Evolutionary conservation across 768 basidiomycete genomes (phyloP).

Genomic region (Mycena belliarum): DNA sequence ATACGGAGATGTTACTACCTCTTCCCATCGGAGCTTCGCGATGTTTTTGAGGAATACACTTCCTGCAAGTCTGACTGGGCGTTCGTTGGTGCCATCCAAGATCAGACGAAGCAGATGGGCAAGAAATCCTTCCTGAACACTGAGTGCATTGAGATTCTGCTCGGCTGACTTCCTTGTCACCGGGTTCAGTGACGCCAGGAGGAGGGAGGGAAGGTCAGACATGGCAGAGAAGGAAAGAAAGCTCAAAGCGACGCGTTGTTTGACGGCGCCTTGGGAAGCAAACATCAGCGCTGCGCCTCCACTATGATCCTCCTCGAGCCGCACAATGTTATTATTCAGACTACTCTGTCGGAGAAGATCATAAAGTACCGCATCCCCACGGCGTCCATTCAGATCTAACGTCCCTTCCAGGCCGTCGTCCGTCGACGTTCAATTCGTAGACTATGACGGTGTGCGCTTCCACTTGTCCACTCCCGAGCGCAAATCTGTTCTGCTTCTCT

Average conservation of each 20-base stretch:
- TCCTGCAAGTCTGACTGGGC: slow-evolving; percentile 76
- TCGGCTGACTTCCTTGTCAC: slow-evolving; percentile 79
- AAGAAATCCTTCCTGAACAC: slow-evolving; percentile 77
- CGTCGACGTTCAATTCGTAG: slow-evolving; percentile 94
- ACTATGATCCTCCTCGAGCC: slow-evolving; percentile 49
- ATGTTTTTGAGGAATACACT: slow-evolving; percentile 93
- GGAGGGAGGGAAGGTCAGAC: slow-evolving; percentile 68
- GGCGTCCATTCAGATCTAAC: neutral
- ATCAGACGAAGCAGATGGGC: slow-evolving; percentile 77
- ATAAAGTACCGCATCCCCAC: slow-evolving; percentile 60
- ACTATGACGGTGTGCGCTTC: slow-evolving; percentile 96
- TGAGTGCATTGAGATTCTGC: slow-evolving; percentile 65
- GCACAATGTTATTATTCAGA: slow-evolving; percentile 91
- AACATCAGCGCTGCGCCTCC: neutral
- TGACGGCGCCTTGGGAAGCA: neutral
- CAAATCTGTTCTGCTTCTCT: slow-evolving; percentile 80
- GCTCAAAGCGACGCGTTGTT: slow-evolving; percentile 21
- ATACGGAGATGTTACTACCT: slow-evolving; percentile 48
- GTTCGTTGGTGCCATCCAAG: slow-evolving; percentile 65
- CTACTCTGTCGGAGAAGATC: slow-evolving; percentile 84
- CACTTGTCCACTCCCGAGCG: slow-evolving; percentile 86
- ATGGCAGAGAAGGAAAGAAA: slow-evolving; percentile 36
- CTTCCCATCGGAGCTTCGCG: slow-evolving; percentile 85
- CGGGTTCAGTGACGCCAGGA: slow-evolving; percentile 73
- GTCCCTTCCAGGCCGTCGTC: slow-evolving; percentile 69